A percentile compares a stretch with the other conserved stretches of the same genome.
Evolutionary conservation across 352 stramenopile species (phyloP).

Genomic region (Pythium plurisporium): DNA sequence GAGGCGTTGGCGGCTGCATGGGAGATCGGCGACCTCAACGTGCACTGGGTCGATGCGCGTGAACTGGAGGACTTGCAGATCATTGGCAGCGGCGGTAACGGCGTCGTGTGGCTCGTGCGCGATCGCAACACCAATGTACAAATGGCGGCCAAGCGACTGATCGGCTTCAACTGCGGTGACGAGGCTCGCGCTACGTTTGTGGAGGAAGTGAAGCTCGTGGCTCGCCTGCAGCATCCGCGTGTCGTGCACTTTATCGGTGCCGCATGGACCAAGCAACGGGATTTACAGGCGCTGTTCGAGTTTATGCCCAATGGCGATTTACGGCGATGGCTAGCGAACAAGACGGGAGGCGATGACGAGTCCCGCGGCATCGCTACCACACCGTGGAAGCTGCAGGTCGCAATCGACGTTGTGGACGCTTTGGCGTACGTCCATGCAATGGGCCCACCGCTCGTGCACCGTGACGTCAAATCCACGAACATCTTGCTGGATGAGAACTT

Average conservation of each 20-base stretch:
- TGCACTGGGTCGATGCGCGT: background rate
- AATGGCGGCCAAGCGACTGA: conserved; percentile 5
- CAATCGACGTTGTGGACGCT: conserved; percentile 40
- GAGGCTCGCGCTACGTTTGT: conserved; percentile 5
- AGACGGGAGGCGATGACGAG: background rate
- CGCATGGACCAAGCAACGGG: conserved; percentile 7
- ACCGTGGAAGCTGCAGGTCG: conserved; percentile 36
- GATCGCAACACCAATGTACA: background rate
- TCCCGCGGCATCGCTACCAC: background rate
- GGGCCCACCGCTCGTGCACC: conserved; percentile 20
- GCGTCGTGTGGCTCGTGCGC: conserved; percentile 11
- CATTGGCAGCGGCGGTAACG: conserved; percentile 12
- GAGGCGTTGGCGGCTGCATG: background rate
- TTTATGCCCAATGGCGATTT: conserved; percentile 12
- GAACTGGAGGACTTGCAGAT: conserved; percentile 4
- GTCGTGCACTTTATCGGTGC: conserved; percentile 18
- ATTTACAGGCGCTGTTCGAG: conserved; percentile 12
- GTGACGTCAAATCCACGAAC: conserved; percentile 39
- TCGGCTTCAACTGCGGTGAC: background rate
- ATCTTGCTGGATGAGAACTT: conserved; percentile 24
- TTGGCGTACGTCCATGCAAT: conserved; percentile 24
- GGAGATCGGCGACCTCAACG: background rate
- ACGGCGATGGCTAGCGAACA: background rate
- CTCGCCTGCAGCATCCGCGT: conserved; percentile 13
- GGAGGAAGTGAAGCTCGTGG: conserved; percentile 18